Base-by-base conservation (phyloP, 2,329 filamentous ascomycete genomes). In the Aspergillus puulaauensis region DNA sequence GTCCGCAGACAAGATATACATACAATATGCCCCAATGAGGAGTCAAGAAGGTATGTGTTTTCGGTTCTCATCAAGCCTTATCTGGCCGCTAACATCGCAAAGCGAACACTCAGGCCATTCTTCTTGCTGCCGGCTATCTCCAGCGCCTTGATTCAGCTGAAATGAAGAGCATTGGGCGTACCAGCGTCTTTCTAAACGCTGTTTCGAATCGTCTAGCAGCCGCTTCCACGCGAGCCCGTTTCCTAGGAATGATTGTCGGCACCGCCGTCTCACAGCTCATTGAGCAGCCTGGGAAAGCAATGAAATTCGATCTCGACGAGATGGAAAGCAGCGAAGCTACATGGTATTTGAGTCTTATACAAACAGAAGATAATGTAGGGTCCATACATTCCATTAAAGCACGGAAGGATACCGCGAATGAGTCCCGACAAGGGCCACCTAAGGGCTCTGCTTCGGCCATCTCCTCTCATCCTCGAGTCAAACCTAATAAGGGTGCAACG, bases 231-330 rank as follows among this genome's bases (percentile, higher is more conserved):
- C 83, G 87, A 63, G 87, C 90, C 15, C 85, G 92, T 17, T 90
- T 96, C 64, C 80, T 99, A 0, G 95, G 95, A 0, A 96, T 99
- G 86, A 81, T 90, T 2, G 86, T 96, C 33, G 95, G 91, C 4
- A 91, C 91, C 64, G 85, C 88, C 1, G 78, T 89, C 3, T 88
- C 86, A 0, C 77, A 77, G 46, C 74, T 96, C 49, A 78, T 86
- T 14, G 89, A 90, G 64, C 78, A 83, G 56, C 83, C 82, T 24
- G 88, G 88, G 8, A 88, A 88, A 57, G 86, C 82, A 55, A 86
- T 99, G 70, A 86, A 90, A 59, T 98, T 99, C 68, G 87, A 93
- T 39, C 83, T 93, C 67, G 89, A 95, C 19, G 92, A 96, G 58
- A 87, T 87, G 70, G 82, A 87, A 45, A 86, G 83, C 1, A 81